phyloP scores from a whole-genome alignment of 106 monocot genomes.

The Dendrobium officinale region DNA sequence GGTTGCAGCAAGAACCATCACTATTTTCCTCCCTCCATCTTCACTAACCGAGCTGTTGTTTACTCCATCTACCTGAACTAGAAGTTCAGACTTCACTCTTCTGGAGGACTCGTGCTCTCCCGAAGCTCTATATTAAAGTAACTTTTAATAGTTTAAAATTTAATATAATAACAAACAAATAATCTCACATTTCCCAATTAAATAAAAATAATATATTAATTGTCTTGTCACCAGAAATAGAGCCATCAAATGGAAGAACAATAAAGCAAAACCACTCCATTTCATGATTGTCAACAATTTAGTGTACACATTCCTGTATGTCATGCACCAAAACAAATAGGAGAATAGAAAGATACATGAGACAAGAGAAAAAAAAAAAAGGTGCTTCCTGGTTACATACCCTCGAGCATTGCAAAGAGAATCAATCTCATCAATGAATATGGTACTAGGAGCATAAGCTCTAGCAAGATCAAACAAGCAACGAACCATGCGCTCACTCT shows the following conservation, averaged over 20 bases:
- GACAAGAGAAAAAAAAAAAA: not conserved
- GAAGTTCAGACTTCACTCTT: constrained; percentile 95
- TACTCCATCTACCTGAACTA: constrained; percentile 96
- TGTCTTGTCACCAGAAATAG: not conserved
- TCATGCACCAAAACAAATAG: not conserved
- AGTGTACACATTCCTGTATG: not conserved
- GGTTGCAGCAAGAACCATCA: constrained; percentile 97
- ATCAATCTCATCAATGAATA: constrained; percentile 98
- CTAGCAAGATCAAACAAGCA: constrained; percentile 95
- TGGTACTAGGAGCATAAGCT: constrained; percentile 96
- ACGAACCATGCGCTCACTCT: constrained; percentile 98
- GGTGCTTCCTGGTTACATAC: constrained; percentile 30
- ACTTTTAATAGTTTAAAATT: not conserved
- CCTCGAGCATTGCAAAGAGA: constrained; percentile 98
- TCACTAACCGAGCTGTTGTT: constrained; percentile 75
- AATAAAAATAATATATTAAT: not conserved
- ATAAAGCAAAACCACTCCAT: not conserved
- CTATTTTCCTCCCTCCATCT: constrained; percentile 83
- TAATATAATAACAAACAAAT: not conserved
- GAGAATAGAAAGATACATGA: not conserved
- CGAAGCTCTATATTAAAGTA: constrained; percentile 53
- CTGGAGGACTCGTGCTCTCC: constrained; percentile 99
- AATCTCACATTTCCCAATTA: not conserved
- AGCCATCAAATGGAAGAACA: not conserved
- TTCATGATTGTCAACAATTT: not conserved